Evolutionary conservation across 495 filamentous ascomycete species (phyloP).

Genomic region (Trichoderma parareesei): DNA sequence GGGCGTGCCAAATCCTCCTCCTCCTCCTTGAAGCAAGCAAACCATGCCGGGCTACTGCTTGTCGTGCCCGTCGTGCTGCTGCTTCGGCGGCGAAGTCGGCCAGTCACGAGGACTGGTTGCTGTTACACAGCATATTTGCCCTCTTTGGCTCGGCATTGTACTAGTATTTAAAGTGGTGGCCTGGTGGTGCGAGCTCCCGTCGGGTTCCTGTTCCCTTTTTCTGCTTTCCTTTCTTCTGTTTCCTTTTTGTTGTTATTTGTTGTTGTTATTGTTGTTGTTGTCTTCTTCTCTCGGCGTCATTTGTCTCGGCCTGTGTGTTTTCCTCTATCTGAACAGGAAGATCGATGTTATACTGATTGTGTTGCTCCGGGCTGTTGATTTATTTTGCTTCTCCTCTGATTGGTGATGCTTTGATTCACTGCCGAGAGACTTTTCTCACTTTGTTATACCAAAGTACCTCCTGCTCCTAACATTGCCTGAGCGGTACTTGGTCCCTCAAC

Average conservation of each 20-base stretch:
- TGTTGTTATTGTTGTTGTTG: background rate
- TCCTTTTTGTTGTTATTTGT: background rate
- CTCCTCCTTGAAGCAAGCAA: background rate
- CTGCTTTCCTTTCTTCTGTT: background rate
- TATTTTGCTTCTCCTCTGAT: no score
- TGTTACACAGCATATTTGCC: constrained; percentile 1
- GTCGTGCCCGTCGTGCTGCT: background rate
- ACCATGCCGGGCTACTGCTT: background rate
- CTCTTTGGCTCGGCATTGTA: background rate
- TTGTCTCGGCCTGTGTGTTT: background rate
- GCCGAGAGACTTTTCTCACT: no score
- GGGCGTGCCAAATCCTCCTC: background rate
- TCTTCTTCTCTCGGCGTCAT: background rate
- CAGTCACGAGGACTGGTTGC: background rate
- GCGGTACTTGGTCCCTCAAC: no score
- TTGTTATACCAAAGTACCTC: no score
- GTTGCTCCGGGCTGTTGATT: no score
- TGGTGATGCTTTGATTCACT: no score
- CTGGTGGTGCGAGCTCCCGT: background rate
- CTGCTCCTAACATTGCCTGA: no score
- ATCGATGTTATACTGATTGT: no score
- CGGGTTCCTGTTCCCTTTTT: background rate
- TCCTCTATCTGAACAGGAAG: no score
- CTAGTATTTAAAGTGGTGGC: background rate
- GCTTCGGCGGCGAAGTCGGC: background rate